Evolutionary conservation across 1,284 basidiomycete genomes (phyloP).

Genomic region (Wolfiporia cocos): DNA sequence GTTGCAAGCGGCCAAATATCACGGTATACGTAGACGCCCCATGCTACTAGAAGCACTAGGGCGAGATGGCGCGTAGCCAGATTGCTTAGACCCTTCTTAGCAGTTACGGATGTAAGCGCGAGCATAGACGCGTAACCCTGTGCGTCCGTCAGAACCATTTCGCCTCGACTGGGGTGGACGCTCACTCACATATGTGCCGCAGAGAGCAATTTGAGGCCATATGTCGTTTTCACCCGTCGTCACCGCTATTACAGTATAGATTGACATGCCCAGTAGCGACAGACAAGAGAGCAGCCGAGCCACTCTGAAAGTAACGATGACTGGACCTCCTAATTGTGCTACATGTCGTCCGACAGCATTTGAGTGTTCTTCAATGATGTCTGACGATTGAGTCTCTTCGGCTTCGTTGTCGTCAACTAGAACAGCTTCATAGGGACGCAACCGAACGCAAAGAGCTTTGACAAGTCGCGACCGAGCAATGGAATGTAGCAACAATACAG

Average conservation of each 20-base stretch:
- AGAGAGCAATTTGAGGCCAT: conserved; percentile 25
- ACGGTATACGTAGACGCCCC: conserved; percentile 40
- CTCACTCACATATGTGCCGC: conserved; percentile 28
- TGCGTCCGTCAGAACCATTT: conserved; percentile 16
- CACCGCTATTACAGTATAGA: conserved; percentile 9
- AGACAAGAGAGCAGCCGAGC: conserved; percentile 19
- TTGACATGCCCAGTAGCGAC: conserved; percentile 19
- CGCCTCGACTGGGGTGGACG: conserved; percentile 27
- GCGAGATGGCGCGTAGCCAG: conserved; percentile 11
- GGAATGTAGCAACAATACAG: conserved; percentile 9
- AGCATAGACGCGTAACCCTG: conserved; percentile 19
- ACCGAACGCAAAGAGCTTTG: too few relatives aligned
- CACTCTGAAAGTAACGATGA: conserved; percentile 21
- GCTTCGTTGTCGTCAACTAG: background rate
- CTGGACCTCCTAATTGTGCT: conserved; percentile 15
- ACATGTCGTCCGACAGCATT: conserved; percentile 15
- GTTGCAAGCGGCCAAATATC: conserved; percentile 46
- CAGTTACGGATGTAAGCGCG: conserved; percentile 10
- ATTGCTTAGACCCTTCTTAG: background rate
- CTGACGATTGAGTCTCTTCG: conserved; percentile 1
- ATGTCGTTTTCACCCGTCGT: background rate
- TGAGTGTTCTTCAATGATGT: conserved; percentile 13
- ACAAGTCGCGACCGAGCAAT: too few relatives aligned
- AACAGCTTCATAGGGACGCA: too few relatives aligned
- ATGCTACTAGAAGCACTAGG: conserved; percentile 32